phyloP scores from a whole-genome alignment of 306 rosid genomes.

The cucumber (Cucumis sativus) region DNA sequence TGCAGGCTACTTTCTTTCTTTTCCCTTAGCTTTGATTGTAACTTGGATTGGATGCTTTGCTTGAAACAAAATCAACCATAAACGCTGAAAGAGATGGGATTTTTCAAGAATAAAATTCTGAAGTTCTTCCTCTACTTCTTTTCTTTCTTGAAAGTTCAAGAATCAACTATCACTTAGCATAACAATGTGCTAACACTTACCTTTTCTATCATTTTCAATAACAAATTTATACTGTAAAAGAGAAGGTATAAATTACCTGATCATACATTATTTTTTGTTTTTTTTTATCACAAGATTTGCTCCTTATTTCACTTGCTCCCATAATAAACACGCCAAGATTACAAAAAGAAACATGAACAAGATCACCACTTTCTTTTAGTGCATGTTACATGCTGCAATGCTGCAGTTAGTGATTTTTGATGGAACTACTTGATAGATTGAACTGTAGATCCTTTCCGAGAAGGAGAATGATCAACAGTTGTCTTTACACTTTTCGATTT shows the following conservation, averaged over 20 bases:
- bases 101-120: background rate
- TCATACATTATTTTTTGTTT: background rate
- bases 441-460: background rate
- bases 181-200: background rate
- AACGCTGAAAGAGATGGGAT: background rate
- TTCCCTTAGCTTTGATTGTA: background rate
- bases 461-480: background rate
- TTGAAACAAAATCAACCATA: constrained; percentile 5
- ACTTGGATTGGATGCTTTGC: constrained; percentile 9
- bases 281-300: background rate
- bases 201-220: background rate
- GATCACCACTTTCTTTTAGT: background rate
- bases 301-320: background rate
- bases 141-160: background rate
- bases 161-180: background rate
- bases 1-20: background rate
- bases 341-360: constrained; percentile 2
- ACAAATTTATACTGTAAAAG: background rate
- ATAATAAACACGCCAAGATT: background rate
- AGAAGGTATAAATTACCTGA: background rate
- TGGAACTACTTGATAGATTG: background rate
- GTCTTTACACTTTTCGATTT: background rate
- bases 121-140: background rate
- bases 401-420: background rate
- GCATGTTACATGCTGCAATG: background rate